These are phyloP conservation scores for Solanum etuberosum DNA, from an alignment of 257 asterid genomes.

Conservation along the genomic window DNA sequence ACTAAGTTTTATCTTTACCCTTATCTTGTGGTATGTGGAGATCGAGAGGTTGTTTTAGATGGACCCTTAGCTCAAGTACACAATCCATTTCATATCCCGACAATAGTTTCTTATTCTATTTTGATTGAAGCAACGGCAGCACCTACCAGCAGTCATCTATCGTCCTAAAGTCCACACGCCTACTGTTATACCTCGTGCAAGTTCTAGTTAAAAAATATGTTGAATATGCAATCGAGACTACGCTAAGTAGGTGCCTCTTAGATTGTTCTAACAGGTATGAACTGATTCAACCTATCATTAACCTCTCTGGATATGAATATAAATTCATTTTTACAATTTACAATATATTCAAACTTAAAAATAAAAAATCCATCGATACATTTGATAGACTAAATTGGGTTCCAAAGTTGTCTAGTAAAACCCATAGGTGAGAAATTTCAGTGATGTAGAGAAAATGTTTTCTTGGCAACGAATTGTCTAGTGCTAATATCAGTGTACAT, in stretches of 20 bases:
- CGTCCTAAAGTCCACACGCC: not conserved
- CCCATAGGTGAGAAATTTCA: too few relatives aligned
- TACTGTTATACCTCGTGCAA: not conserved
- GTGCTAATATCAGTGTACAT: not conserved
- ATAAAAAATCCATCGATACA: not conserved
- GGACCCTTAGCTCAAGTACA: not conserved
- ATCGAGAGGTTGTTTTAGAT: not conserved
- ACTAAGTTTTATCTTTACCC: not conserved
- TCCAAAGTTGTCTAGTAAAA: not conserved
- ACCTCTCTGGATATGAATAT: not conserved
- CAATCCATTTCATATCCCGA: not conserved
- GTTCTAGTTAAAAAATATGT: not conserved
- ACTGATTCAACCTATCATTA: not conserved
- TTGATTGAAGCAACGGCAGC: not conserved
- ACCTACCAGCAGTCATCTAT: not conserved
- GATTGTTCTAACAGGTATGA: not conserved
- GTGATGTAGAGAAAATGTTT: too few relatives aligned
- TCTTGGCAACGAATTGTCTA: too few relatives aligned
- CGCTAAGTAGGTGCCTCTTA: not conserved
- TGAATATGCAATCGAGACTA: not conserved
- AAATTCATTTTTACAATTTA: not conserved
- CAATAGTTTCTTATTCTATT: not conserved
- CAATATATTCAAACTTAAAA: not conserved
- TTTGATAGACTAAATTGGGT: not conserved
- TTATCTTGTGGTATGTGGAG: not conserved